Percentiles rank a stretch among this genome's conserved stretches.
Evolutionary conservation across 2,329 filamentous ascomycete genomes (phyloP).

Genomic region (Colletotrichum sp.): DNA sequence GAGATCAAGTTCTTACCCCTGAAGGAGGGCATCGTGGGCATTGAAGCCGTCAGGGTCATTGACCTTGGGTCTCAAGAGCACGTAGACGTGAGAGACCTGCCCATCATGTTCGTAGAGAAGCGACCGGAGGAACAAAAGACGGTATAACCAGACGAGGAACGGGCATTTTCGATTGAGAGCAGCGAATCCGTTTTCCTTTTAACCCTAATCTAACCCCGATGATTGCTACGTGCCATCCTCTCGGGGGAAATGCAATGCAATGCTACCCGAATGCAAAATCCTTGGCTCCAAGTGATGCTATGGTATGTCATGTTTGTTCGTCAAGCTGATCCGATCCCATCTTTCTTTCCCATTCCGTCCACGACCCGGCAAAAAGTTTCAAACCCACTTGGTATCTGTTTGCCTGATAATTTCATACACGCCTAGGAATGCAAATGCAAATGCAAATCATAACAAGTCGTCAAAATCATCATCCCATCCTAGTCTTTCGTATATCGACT

Average conservation of each 20-base stretch:
- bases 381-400: conserved; percentile 12
- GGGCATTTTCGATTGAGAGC: neutral
- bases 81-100: conserved; percentile 77
- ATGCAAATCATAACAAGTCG: conserved; percentile 39
- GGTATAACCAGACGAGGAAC: neutral
- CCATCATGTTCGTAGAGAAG: conserved; percentile 64
- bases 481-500: conserved; percentile 58
- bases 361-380: neutral
- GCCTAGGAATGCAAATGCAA: conserved; percentile 19
- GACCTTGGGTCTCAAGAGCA: conserved; percentile 78
- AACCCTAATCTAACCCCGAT: neutral
- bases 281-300: neutral
- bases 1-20: conserved; percentile 76
- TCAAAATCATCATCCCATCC: conserved; percentile 66
- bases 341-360: neutral
- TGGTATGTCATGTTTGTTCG: conserved; percentile 10
- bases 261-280: neutral
- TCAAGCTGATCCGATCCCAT: conserved; percentile 4
- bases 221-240: neutral
- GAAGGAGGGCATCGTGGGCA: conserved; percentile 66
- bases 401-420: conserved; percentile 14
- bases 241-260: neutral
- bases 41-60: conserved; percentile 76
- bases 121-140: conserved; percentile 11
- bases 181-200: neutral